Evolutionary conservation across 768 basidiomycete genomes (phyloP), one percentile per base, ranked within the genome.

Genomic region (Neoboletus magnificus): DNA sequence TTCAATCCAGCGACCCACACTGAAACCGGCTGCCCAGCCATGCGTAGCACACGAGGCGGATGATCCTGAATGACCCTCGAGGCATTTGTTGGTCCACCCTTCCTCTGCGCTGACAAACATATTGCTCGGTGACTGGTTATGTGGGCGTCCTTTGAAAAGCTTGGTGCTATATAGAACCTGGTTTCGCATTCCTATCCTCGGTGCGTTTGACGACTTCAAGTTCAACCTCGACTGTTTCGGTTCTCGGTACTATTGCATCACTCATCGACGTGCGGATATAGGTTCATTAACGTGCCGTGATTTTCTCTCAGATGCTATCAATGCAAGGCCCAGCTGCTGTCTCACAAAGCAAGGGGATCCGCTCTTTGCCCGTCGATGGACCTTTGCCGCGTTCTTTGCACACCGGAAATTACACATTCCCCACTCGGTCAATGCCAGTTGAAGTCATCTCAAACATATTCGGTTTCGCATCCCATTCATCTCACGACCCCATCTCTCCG

Each of bases 361-460:
- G 27, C 35, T 48, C 46, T 35, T 41, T 43, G 16, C 4, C 51
- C 35, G 22, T 40, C 5, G 41, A 44, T 29, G 48, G 35, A 27
- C 20, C 15, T 13, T 20, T 33, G 9, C 52, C 27, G 9, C 40
- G 36, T 50, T 53, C 57, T 18, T 45, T 35, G 36, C 35, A 46
- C 2, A 29, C 23, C 35, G 27, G 25, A n/a, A 52, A 36, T 47
- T 39, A 11, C 35, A n/a, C 37, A 18, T 39, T 48, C 12, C 41
- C 22, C 8, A 50, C 55, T 29, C 16, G 51, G 16, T 39, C 39
- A 9, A 57, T 78, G 7, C 77, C 78, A 16, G 62, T 67, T 30
- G 77, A 79, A 60, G 30, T 75, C 11, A 42, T 76, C 3, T 64
- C 73, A 9, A 51, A 66, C 29, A 73, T 80, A 50, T 74, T 80